These are phyloP conservation scores for Nitzschia sp. DNA, from an alignment of 108 stramenopile species.

Conservation along the genomic window DNA sequence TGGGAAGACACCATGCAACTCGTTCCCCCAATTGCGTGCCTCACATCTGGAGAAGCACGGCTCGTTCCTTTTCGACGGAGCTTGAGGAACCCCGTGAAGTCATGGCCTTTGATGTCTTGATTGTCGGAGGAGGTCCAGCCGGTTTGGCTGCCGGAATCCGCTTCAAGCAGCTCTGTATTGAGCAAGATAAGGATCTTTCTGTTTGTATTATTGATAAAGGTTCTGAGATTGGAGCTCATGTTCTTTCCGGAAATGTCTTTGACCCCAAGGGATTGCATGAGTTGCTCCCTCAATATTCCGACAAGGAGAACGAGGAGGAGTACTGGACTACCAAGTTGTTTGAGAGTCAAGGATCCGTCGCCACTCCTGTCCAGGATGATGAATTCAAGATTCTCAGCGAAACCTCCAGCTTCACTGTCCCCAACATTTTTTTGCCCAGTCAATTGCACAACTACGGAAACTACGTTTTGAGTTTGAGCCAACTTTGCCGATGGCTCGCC, in stretches of 20 bases:
- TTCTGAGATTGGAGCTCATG: slow-evolving; percentile 96
- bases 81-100: slow-evolving; percentile 59
- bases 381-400: slow-evolving; percentile 82
- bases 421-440: slow-evolving; percentile 76
- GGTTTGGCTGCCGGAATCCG: slow-evolving; percentile 95
- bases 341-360: slow-evolving; percentile 57
- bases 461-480: slow-evolving; percentile 89
- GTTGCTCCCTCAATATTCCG: slow-evolving; percentile 83
- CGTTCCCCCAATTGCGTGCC: too few relatives aligned
- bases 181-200: slow-evolving; percentile 82
- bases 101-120: slow-evolving; percentile 89
- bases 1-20: too few relatives aligned
- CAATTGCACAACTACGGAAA: slow-evolving; percentile 97
- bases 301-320: slow-evolving; percentile 42
- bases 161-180: slow-evolving; percentile 91
- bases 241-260: slow-evolving; percentile 98
- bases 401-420: slow-evolving; percentile 53
- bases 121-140: slow-evolving; percentile 90
- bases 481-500: slow-evolving; percentile 93
- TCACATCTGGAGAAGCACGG: not conserved
- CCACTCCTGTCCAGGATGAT: slow-evolving; percentile 89
- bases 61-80: slow-evolving; percentile 5
- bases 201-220: slow-evolving; percentile 98
- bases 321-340: slow-evolving; percentile 68
- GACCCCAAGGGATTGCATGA: slow-evolving; percentile 96